Conservation (phyloP, 345 rosid species). For the Theobroma cacao region DNA sequence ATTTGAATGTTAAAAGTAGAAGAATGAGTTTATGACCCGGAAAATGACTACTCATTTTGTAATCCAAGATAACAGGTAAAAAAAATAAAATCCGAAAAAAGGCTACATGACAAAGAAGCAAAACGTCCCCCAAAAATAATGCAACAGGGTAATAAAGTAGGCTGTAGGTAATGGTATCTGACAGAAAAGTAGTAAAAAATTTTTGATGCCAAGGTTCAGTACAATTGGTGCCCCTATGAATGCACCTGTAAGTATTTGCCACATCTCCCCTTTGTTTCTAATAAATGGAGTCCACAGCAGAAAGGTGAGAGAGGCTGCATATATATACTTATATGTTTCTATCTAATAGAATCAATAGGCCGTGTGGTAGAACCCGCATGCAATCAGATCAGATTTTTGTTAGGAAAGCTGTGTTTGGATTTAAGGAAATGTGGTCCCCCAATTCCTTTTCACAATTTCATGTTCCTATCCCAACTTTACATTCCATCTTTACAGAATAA, state of each 20-base stretch:
- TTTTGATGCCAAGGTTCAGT: background rate
- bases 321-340: background rate
- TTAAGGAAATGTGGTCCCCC: slow-evolving; percentile 1
- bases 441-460: background rate
- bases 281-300: background rate
- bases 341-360: background rate
- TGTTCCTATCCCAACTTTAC: background rate
- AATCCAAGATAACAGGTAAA: too few species aligned
- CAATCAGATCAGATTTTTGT: background rate
- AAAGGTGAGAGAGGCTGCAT: background rate
- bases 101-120: background rate
- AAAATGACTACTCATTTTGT: too few species aligned
- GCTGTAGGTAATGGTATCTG: background rate
- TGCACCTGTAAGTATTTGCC: background rate
- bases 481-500: too few species aligned
- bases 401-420: background rate
- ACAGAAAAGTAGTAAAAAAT: background rate
- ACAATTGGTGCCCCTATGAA: background rate
- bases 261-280: background rate
- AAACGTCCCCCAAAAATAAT: background rate
- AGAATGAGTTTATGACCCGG: too few species aligned
- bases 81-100: too few species aligned
- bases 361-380: slow-evolving; percentile 24
- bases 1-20: too few species aligned
- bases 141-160: background rate